These are phyloP conservation scores for Phytophthora pluvialis DNA, from an alignment of 352 stramenopile species.

Conservation along the genomic window DNA sequence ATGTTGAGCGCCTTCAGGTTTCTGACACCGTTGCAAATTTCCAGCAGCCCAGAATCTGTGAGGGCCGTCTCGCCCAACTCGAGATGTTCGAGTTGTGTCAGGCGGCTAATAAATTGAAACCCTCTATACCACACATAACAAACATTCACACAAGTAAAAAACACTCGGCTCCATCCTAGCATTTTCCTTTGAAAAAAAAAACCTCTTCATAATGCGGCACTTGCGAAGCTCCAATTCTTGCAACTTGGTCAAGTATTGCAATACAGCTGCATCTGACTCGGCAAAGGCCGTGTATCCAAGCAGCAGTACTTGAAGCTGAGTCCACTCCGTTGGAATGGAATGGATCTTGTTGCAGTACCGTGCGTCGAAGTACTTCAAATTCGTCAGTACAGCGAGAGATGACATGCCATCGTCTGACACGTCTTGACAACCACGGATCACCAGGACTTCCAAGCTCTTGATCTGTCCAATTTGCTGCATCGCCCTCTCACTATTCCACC, in stretches of 20 bases:
- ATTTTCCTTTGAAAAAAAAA: constrained; percentile 2
- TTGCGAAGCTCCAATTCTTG: constrained; percentile 70
- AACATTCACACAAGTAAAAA: constrained; percentile 4
- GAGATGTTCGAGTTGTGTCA: constrained; percentile 60
- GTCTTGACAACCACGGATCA: constrained; percentile 53
- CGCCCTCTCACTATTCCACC: constrained; percentile 32
- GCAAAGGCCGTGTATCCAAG: constrained; percentile 67
- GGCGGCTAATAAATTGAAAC: constrained; percentile 74
- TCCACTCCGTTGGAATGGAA: constrained; percentile 60
- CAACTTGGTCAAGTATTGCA: constrained; percentile 58
- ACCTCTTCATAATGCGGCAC: constrained; percentile 79
- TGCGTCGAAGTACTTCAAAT: constrained; percentile 70
- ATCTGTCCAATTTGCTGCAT: constrained; percentile 46
- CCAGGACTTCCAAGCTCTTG: constrained; percentile 43
- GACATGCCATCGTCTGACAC: constrained; percentile 45
- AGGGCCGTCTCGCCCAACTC: constrained; percentile 66
- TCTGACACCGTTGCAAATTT: constrained; percentile 58
- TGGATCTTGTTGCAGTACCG: constrained; percentile 69
- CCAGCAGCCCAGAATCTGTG: constrained; percentile 60
- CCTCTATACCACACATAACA: constrained; percentile 35
- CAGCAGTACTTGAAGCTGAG: constrained; percentile 56
- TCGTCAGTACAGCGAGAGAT: constrained; percentile 35
- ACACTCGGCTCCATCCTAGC: background rate
- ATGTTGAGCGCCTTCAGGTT: constrained; percentile 66
- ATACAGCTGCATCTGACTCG: constrained; percentile 62